Percentiles rank a stretch among this genome's conserved stretches.
These are phyloP conservation scores for Leishmania arabica DNA, from an alignment of 208 protist genomes.

Conservation along the genomic window DNA sequence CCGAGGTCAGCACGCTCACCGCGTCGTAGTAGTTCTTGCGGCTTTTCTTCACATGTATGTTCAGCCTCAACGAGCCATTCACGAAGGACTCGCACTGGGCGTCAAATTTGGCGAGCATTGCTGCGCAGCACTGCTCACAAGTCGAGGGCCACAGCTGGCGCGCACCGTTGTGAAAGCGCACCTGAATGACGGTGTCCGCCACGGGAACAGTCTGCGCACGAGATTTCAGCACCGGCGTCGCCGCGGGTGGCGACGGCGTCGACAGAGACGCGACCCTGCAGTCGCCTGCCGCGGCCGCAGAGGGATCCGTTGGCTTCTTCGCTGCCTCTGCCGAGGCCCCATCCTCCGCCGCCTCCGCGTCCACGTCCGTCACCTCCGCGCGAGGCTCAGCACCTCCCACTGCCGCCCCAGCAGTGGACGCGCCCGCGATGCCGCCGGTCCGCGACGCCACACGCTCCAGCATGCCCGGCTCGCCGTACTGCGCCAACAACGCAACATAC, in stretches of 20 bases:
- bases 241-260: not conserved
- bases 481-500: conserved; percentile 45
- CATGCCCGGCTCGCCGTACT: conserved; percentile 48
- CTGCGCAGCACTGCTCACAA: conserved; percentile 44
- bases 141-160: conserved; percentile 42
- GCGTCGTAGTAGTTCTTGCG: conserved; percentile 81
- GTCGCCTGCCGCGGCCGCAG: not conserved
- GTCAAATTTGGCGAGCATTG: conserved; percentile 42
- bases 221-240: not conserved
- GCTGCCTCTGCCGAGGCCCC: not conserved
- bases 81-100: conserved; percentile 51
- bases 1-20: conserved; percentile 41
- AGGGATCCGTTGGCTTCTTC: not conserved
- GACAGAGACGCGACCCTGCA: not conserved
- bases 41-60: conserved; percentile 74
- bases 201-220: conserved; percentile 8
- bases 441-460: conserved; percentile 18
- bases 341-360: conserved; percentile 10
- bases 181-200: conserved; percentile 27
- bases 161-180: conserved; percentile 53
- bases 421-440: not conserved
- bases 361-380: conserved; percentile 14
- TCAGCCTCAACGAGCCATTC: conserved; percentile 57
- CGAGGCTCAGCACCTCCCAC: not conserved
- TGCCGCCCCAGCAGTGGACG: not conserved